Conservation (phyloP, 108 stramenopile genomes). For the Parmales sp. region DNA sequence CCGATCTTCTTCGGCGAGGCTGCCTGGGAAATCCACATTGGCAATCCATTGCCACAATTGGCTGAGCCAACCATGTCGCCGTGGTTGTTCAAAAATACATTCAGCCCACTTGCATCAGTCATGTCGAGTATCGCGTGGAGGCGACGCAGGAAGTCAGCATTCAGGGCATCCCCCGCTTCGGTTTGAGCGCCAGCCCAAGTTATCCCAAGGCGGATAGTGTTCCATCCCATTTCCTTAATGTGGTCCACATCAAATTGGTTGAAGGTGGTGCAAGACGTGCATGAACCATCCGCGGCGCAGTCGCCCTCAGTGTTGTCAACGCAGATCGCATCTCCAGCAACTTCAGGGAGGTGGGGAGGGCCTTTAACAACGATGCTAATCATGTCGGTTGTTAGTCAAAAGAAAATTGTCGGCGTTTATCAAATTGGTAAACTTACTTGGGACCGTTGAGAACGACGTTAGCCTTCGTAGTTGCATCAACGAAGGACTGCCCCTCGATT, state of each 20-base stretch:
- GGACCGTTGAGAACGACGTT: no score
- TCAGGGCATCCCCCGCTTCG: neutral
- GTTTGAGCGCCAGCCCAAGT: conserved; percentile 18
- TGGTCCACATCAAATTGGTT: conserved; percentile 6
- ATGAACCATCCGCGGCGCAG: neutral
- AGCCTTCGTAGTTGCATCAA: no score
- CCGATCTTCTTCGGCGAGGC: conserved; percentile 12
- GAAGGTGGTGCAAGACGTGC: neutral
- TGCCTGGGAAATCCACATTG: conserved; percentile 16
- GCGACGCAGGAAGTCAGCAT: conserved; percentile 11
- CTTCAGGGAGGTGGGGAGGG: conserved; percentile 1
- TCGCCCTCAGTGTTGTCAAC: neutral
- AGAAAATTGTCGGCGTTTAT: no score
- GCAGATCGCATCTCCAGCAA: neutral
- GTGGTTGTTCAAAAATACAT: conserved; percentile 17
- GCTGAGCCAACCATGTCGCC: conserved; percentile 20
- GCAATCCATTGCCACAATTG: conserved; percentile 13
- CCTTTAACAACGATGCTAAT: conserved; percentile 8
- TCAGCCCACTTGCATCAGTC: conserved; percentile 8
- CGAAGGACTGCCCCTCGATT: no score
- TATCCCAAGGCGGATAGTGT: conserved; percentile 13
- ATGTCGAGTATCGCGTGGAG: conserved; percentile 16
- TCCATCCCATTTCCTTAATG: conserved; percentile 7
- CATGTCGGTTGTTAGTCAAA: no score
- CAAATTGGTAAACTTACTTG: no score